These are phyloP conservation scores for Phytophthora lateralis DNA, from an alignment of 352 stramenopile species.

Conservation along the genomic window DNA sequence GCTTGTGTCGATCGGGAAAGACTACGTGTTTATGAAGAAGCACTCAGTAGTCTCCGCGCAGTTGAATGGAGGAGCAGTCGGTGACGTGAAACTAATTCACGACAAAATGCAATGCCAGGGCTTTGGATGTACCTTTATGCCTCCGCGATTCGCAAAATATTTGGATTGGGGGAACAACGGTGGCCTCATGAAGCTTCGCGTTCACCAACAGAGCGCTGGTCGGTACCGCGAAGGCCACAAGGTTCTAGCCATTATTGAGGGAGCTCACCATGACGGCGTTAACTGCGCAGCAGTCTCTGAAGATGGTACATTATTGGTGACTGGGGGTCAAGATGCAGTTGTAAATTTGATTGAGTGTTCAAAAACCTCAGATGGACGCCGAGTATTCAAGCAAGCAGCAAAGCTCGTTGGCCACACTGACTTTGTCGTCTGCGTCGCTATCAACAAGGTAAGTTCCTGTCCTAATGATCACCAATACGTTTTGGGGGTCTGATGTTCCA, in stretches of 20 bases:
- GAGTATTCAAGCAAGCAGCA: conserved; percentile 67
- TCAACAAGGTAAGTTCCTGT: conserved; percentile 55
- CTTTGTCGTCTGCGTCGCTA: conserved; percentile 61
- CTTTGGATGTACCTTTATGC: conserved; percentile 56
- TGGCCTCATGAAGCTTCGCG: conserved; percentile 68
- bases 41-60: conserved; percentile 32
- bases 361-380: conserved; percentile 54
- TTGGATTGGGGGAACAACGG: conserved; percentile 61
- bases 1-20: conserved; percentile 75
- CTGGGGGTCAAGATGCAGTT: conserved; percentile 65
- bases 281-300: conserved; percentile 68
- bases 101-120: conserved; percentile 71
- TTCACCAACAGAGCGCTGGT: conserved; percentile 45
- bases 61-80: conserved; percentile 47
- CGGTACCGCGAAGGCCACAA: conserved; percentile 71
- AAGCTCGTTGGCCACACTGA: conserved; percentile 78
- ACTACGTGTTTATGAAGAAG: conserved; percentile 81
- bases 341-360: conserved; percentile 77
- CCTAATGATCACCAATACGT: not conserved
- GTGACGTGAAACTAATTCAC: conserved; percentile 58
- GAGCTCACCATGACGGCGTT: conserved; percentile 55
- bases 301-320: conserved; percentile 64
- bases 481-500: not conserved
- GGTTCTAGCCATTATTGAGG: conserved; percentile 68
- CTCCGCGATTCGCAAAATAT: conserved; percentile 77